Evolutionary conservation across 2,329 filamentous ascomycete genomes (phyloP), one percentile per base, ranked within the genome.

Genomic region (Neurospora crassa): DNA sequence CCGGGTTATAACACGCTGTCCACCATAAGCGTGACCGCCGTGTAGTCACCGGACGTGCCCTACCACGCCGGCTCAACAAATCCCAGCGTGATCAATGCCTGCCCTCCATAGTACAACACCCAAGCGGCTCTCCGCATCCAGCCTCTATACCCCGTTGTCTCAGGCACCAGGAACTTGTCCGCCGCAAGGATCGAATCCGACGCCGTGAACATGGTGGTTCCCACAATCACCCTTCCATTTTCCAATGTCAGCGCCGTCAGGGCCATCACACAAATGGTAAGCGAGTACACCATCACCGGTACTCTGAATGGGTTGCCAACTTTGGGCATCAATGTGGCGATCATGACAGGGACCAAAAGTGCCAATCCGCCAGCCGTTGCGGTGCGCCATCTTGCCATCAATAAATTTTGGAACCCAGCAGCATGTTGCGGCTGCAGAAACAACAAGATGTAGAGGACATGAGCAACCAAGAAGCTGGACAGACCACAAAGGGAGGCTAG

Each of bases 61-160:
- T 63, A 63, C 24, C 18, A 37, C 16, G 53, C 53, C 29, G 29
- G 29, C 53, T 63, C 53, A 37, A 69, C 24, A 69, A 73, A 69
- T 1, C 76, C 76, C 53, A 77, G 24, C 0, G 76, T 74, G 69
- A 81, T 81, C n/a, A 79, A 72, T 3, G 78, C 47, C 72, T 81
- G 80, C 1, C 79, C 80, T 12, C 68, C 72, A 71, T 81, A 82
- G 71, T 82, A 81, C 18, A 81, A 71, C 0, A 75, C 59, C 80
- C 80, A 82, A 29, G 81, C 80, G 0, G 76, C 74, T 69, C 78
- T 74, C 69, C 78, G 78, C 78, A 81, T 79, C 76, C 75, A 78
- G 2, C 67, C 68, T 1, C 75, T 75, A 63, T 63, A 63, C 24
- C 14, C 29, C n/a, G 78, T 79, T 6, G 69, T 68, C 0, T 70